phyloP scores from a whole-genome alignment of 352 stramenopile species.

The Globisporangium barbulae region DNA sequence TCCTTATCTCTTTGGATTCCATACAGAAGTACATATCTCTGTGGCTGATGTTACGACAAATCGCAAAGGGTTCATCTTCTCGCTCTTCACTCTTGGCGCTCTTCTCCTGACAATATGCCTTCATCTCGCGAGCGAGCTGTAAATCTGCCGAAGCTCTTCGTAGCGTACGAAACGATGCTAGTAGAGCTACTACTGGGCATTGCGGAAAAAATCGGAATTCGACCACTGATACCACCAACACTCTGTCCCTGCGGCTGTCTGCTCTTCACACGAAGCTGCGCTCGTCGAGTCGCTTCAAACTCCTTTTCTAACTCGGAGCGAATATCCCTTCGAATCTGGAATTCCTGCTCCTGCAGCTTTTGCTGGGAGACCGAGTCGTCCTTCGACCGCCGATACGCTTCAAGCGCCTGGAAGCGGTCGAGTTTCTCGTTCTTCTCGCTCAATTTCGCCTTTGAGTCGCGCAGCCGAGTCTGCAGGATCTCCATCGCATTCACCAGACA shows the following conservation, averaged over 20 bases:
- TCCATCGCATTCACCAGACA: conserved; percentile 28
- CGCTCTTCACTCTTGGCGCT: background rate
- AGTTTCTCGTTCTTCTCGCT: conserved; percentile 45
- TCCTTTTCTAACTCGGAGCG: conserved; percentile 66
- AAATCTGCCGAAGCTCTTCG: background rate
- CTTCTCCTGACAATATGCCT: background rate
- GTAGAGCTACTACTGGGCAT: background rate
- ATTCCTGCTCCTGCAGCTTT: conserved; percentile 39
- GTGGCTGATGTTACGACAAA: no score
- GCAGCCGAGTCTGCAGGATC: conserved; percentile 23
- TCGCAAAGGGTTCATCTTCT: background rate
- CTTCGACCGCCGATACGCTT: conserved; percentile 42
- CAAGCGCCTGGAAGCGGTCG: conserved; percentile 40
- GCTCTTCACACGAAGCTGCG: conserved; percentile 22
- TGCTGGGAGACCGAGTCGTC: conserved; percentile 38
- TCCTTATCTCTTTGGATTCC: no score
- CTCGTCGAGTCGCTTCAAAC: conserved; percentile 42
- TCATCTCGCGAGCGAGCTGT: background rate
- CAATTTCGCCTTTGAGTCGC: conserved; percentile 22
- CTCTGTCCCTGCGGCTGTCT: conserved; percentile 3
- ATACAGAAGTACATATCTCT: no score
- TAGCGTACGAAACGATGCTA: background rate
- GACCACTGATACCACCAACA: background rate
- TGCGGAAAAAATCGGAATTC: background rate
- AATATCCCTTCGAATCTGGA: conserved; percentile 44